phyloP scores from a whole-genome alignment of 1,139 yeast genomes.

The Saccharomyces hybrid region DNA sequence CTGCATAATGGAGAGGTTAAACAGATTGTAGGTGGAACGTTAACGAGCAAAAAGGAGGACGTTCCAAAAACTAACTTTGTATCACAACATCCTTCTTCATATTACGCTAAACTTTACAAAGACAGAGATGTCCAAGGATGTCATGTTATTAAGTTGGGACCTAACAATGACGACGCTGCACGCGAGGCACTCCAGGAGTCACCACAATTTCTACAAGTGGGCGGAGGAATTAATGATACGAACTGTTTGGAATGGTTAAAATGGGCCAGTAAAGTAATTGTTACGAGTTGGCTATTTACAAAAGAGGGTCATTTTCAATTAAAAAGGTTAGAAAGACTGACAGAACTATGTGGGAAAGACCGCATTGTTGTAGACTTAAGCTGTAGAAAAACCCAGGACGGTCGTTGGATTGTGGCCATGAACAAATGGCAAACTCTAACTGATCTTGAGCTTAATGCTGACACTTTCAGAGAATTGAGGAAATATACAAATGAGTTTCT shows the following conservation, averaged over 20 bases:
- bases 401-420: constrained; percentile 85
- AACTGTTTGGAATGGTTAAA: constrained; percentile 67
- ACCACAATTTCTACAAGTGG: constrained; percentile 74
- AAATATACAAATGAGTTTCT: constrained; percentile 76
- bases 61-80: constrained; percentile 64
- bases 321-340: constrained; percentile 40
- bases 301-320: constrained; percentile 48
- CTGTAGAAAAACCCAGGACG: constrained; percentile 50
- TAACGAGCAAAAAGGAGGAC: constrained; percentile 45
- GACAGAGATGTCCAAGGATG: constrained; percentile 58
- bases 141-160: constrained; percentile 88
- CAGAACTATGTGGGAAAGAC: constrained; percentile 40
- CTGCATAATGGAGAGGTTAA: constrained; percentile 92
- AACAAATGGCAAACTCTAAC: constrained; percentile 96
- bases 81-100: constrained; percentile 64
- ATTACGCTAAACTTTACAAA: constrained; percentile 67
- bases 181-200: constrained; percentile 62
- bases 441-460: constrained; percentile 45
- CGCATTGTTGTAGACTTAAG: constrained; percentile 84
- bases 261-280: constrained; percentile 47
- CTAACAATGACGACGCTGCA: constrained; percentile 79
- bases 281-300: constrained; percentile 88
- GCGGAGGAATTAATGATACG: constrained; percentile 77
- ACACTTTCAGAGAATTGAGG: constrained; percentile 48
- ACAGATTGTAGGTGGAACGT: constrained; percentile 93